These are phyloP conservation scores for Phaeosphaeriaceae sp. DNA, from an alignment of 2,329 filamentous ascomycete genomes.

Conservation along the genomic window DNA sequence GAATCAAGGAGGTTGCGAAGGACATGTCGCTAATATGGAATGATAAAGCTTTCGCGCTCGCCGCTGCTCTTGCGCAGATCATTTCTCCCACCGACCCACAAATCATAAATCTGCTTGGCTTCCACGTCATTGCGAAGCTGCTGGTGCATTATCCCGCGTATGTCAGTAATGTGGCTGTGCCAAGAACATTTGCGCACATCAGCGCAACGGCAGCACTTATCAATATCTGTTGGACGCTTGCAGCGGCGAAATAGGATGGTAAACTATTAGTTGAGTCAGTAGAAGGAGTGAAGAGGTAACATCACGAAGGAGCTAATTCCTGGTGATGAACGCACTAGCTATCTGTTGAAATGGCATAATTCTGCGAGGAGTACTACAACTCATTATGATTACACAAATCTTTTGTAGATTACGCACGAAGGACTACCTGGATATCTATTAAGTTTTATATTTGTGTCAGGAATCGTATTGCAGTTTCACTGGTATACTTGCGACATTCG, in stretches of 20 bases:
- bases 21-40: not conserved
- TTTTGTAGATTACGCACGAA: too few species aligned
- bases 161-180: constrained; percentile 23
- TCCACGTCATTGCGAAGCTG: constrained; percentile 30
- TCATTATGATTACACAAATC: too few species aligned
- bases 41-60: constrained; percentile 22
- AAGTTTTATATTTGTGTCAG: too few species aligned
- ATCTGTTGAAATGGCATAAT: too few species aligned
- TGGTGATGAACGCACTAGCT: too few species aligned
- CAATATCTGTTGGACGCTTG: constrained; percentile 31
- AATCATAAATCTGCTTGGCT: constrained; percentile 28
- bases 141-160: constrained; percentile 30
- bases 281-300: too few species aligned
- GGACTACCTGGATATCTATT: too few species aligned
- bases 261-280: too few species aligned
- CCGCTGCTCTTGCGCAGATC: constrained; percentile 28
- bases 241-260: constrained; percentile 20
- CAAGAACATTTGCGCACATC: constrained; percentile 24
- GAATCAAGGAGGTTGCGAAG: not conserved
- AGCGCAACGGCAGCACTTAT: constrained; percentile 29
- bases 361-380: too few species aligned
- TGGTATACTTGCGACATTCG: too few species aligned
- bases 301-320: too few species aligned
- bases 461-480: too few species aligned
- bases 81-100: constrained; percentile 30